phyloP scores from a whole-genome alignment of 306 rosid species.

The Luffa acutangula region DNA sequence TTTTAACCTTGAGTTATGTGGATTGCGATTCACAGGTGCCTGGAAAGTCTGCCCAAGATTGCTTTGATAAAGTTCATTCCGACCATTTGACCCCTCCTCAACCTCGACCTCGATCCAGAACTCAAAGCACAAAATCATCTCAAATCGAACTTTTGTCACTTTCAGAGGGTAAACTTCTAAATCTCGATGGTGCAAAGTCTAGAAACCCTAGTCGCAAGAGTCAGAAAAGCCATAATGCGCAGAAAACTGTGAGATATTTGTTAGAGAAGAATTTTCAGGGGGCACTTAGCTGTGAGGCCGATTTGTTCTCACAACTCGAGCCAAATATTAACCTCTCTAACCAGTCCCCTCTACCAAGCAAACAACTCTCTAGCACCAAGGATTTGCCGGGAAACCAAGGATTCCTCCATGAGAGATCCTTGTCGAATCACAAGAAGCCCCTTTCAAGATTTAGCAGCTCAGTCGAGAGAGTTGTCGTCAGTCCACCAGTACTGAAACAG shows the following conservation, averaged over 20 bases:
- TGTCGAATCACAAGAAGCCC: constrained; percentile 36
- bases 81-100: constrained; percentile 59
- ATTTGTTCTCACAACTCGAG: constrained; percentile 74
- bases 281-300: constrained; percentile 37
- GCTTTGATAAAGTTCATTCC: constrained; percentile 65
- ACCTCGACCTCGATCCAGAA: constrained; percentile 43
- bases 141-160: constrained; percentile 35
- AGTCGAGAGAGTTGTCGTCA: constrained; percentile 25
- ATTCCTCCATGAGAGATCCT: constrained; percentile 28
- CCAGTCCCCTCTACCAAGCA: neutral
- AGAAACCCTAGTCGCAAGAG: constrained; percentile 27
- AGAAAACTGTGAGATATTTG: constrained; percentile 39
- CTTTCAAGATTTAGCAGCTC: constrained; percentile 45
- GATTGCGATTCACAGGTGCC: constrained; percentile 52
- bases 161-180: constrained; percentile 61
- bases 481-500: constrained; percentile 72
- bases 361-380: constrained; percentile 40
- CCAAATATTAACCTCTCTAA: constrained; percentile 20
- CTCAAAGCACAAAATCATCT: constrained; percentile 33
- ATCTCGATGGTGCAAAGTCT: constrained; percentile 19
- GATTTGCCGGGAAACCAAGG: constrained; percentile 30
- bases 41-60: constrained; percentile 84
- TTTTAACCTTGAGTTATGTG: constrained; percentile 6
- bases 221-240: constrained; percentile 31
- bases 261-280: constrained; percentile 26